phyloP scores from a whole-genome alignment of 1,139 yeast genomes.

The Saccharomyces hybrid region DNA sequence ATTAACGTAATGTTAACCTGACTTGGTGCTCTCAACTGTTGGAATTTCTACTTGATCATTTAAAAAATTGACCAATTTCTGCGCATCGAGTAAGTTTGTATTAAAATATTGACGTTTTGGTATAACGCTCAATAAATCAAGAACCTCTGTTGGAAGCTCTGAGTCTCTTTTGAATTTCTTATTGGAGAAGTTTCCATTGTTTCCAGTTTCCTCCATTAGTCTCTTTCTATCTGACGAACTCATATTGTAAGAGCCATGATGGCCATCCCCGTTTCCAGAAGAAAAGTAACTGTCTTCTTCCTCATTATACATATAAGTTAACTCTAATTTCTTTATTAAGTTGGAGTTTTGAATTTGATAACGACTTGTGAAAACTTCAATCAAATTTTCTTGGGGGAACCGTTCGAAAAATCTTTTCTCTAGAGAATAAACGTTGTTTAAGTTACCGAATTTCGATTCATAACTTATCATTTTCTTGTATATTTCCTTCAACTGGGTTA shows the following conservation, averaged over 20 bases:
- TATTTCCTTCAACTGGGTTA: constrained; percentile 34
- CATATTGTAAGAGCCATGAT: not conserved
- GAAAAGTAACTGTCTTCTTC: not conserved
- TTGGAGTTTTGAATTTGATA: constrained; percentile 28
- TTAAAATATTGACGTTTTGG: constrained; percentile 32
- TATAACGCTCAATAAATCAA: constrained; percentile 23
- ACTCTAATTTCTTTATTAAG: constrained; percentile 26
- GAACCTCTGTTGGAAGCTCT: constrained; percentile 23
- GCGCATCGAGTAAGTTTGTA: constrained; percentile 26
- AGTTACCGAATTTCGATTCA: constrained; percentile 56
- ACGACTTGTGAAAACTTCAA: constrained; percentile 35
- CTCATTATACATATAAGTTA: constrained; percentile 18
- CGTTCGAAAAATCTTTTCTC: constrained; percentile 58
- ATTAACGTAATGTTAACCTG: not conserved
- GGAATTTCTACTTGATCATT: constrained; percentile 29
- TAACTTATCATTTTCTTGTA: constrained; percentile 44
- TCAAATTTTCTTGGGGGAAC: constrained; percentile 48
- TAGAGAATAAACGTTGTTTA: constrained; percentile 57
- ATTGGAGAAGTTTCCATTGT: constrained; percentile 12
- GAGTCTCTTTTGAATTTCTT: constrained; percentile 13
- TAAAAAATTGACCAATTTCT: constrained; percentile 23
- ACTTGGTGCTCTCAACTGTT: constrained; percentile 1
- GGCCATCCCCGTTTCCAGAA: not conserved
- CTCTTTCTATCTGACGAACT: constrained; percentile 5
- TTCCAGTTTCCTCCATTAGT: constrained; percentile 8